Evolutionary conservation across 345 rosid genomes (phyloP), one percentile per base, ranked within the genome.

Genomic region (Boechera divaricarpa): DNA sequence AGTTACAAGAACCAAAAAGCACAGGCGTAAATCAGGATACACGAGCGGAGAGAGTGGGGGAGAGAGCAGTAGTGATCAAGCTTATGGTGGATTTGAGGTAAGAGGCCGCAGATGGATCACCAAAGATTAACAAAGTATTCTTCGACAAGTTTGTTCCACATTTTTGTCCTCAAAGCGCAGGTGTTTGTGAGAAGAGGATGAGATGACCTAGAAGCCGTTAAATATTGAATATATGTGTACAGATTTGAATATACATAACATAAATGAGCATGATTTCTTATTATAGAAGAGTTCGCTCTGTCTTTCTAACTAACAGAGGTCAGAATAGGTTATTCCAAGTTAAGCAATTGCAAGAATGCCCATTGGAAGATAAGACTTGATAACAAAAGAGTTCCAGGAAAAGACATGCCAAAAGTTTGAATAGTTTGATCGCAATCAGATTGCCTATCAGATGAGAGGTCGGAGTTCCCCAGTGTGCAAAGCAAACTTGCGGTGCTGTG

Each of bases 61-160:
- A 75, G 98, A 95, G 82, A 89, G 99, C 82, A 90, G 97, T 81
- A 87, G 93, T 47, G 98, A 95, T 69, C 98, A 92, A 77, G 86
- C 86, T 81, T 86, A 83, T 70, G 86, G 88, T 61, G 91, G 89
- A 45, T 88, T 79, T 78, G 90, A 86, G 65, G 82, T 87, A 53
- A 81, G 97, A 57, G 99, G 97, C 45, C 77, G 79, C 32, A 86
- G 98, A 80, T 95, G 97, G 99, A 82, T 89, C 76, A 92, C 88
- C 28, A 92, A 85, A 79, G 98, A 88, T 41, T 92, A 89, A 70
- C 36, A 44, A 64, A 29, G 7, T 64, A 42, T 62, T 0, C 0
- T 21, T 21, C 1, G 21, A 41, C 21, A 11, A 62, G 51, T 45
- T 44, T 75, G 59, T 66, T 57, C 78, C 72, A 66, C 72, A 75